Evolutionary conservation across 163 green algal genomes (phyloP), one percentile per base, ranked within the genome.

Genomic region (Chloroidium sp.): DNA sequence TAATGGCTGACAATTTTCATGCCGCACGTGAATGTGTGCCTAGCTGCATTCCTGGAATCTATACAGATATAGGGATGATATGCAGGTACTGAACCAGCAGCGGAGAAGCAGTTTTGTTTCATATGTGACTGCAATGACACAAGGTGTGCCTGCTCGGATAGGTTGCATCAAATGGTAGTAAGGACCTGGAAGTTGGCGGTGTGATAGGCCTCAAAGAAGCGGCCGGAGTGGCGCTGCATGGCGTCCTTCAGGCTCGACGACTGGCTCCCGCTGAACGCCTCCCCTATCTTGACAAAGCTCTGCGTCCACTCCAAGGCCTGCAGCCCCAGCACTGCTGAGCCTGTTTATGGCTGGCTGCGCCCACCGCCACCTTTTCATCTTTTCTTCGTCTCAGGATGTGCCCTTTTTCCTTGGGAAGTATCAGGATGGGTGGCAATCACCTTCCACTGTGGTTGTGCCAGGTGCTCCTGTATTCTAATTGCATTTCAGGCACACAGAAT

Each of bases 301-400:
- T 92, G 85, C 62, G 87, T 93, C 87, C 87, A 90, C 14, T 91
- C 86, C 83, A 95, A 82, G 2, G 94, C 86, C 90, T 95, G 88
- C 3, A 1, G 8, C 57, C 36, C 36, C 36, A 36, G 36, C 36
- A 36, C 36, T 36, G 36, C 36, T 36, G 36, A 36, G 36, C 36
- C 36, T 36, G 36, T 36, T 36, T 36, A 36, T 36, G 36, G 36
- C 36, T 36, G 36, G 36, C 36, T 36, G 36, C 36, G 36, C 36
- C 36, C 36, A 36, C 36, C 36, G 36, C 36, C 36, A 36, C 36
- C 36, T 36, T 36, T 36, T 36, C 36, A 36, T 36, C 36, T 36
- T 36, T 36, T 36, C 36, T 36, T 36, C 36, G 36, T 36, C 36
- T 36, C 36, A 36, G 36, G 36, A 36, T 36, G 36, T 36, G 36